Evolutionary conservation across 768 basidiomycete species (phyloP).

Genomic region (Auriscalpium microsporum): DNA sequence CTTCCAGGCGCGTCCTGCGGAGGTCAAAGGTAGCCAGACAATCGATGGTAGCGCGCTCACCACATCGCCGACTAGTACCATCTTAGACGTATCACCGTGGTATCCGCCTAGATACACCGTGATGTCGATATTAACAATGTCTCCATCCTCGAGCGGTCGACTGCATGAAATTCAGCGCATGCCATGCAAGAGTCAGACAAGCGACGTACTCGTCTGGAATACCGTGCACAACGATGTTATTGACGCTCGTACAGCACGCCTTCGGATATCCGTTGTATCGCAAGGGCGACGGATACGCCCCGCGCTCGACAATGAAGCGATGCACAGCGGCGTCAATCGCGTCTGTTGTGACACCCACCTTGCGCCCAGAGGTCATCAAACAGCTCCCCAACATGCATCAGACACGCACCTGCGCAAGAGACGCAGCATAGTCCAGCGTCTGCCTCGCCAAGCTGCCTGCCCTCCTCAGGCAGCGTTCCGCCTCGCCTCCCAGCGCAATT

Average conservation of each 20-base stretch:
- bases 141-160: slow-evolving; percentile 70
- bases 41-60: slow-evolving; percentile 28
- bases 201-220: slow-evolving; percentile 80
- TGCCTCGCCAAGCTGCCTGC: slow-evolving; percentile 7
- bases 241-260: slow-evolving; percentile 81
- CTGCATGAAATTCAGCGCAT: slow-evolving; percentile 30
- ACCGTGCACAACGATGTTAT: slow-evolving; percentile 81
- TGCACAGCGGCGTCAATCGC: slow-evolving; percentile 67
- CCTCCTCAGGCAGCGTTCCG: slow-evolving; percentile 6
- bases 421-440: slow-evolving; percentile 8
- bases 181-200: background rate
- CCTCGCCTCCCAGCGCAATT: slow-evolving; percentile 5
- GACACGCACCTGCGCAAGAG: slow-evolving; percentile 10
- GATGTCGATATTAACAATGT: slow-evolving; percentile 84
- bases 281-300: slow-evolving; percentile 84
- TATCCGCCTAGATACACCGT: slow-evolving; percentile 78
- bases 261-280: slow-evolving; percentile 68
- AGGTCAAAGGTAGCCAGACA: background rate
- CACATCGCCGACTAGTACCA: slow-evolving; percentile 74
- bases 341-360: slow-evolving; percentile 71
- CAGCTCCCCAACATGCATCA: background rate
- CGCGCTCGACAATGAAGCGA: slow-evolving; percentile 52
- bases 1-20: slow-evolving; percentile 59
- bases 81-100: slow-evolving; percentile 86
- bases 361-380: slow-evolving; percentile 2